phyloP scores from a whole-genome alignment of 2,329 filamentous ascomycete genomes.

The Uncinocarpus reesii region DNA sequence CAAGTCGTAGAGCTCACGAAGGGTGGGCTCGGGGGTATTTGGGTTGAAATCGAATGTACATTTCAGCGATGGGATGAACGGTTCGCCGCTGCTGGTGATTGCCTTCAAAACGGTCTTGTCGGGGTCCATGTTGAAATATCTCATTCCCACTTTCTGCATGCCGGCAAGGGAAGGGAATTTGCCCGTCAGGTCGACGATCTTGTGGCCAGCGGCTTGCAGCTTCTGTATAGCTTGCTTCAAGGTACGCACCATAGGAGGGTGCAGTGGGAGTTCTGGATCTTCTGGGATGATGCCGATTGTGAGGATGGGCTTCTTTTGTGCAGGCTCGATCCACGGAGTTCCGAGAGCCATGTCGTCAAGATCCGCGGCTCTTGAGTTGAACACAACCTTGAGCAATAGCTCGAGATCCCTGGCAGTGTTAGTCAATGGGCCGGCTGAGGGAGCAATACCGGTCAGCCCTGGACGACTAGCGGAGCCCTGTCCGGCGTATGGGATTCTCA shows the following conservation, averaged over 20 bases:
- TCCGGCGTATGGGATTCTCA: neutral
- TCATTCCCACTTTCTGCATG: neutral
- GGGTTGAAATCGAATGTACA: neutral
- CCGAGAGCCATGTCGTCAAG: slow-evolving; percentile 1
- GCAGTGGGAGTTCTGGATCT: slow-evolving; percentile 43
- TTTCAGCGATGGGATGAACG: slow-evolving; percentile 1
- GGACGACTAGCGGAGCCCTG: neutral
- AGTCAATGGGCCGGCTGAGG: neutral
- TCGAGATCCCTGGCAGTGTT: neutral
- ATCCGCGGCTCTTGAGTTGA: neutral
- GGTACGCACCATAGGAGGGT: slow-evolving; percentile 49
- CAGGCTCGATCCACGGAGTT: neutral
- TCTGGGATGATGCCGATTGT: slow-evolving; percentile 43
- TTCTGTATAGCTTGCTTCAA: slow-evolving; percentile 43
- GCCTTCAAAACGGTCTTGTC: slow-evolving; percentile 1
- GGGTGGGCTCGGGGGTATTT: neutral
- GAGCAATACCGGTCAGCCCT: neutral
- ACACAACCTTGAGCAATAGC: neutral
- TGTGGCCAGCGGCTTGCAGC: slow-evolving; percentile 45
- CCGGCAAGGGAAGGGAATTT: slow-evolving; percentile 1
- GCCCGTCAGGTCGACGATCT: slow-evolving; percentile 25
- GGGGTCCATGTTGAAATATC: slow-evolving; percentile 2
- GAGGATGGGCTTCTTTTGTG: neutral
- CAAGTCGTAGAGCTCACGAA: slow-evolving; percentile 1
- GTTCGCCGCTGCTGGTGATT: neutral